Conservation (phyloP, 1,284 basidiomycete genomes). For the Papiliotrema terrestris region DNA sequence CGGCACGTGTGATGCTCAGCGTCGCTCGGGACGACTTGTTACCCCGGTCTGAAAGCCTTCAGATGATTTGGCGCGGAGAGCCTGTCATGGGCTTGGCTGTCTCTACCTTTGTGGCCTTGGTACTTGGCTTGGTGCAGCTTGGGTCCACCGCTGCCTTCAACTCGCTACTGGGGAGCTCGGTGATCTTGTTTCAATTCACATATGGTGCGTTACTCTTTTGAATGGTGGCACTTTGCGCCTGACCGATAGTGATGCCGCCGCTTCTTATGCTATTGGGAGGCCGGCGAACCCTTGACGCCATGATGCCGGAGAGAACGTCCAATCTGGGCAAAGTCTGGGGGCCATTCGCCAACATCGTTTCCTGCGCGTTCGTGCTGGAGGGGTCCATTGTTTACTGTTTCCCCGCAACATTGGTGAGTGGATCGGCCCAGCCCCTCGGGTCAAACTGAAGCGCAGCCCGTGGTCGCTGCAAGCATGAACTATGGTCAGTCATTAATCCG, state of each 20-base stretch:
- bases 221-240: background rate
- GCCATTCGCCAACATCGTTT: slow-evolving; percentile 15
- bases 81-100: slow-evolving; percentile 20
- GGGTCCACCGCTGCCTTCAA: slow-evolving; percentile 26
- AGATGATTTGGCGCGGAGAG: slow-evolving; percentile 8
- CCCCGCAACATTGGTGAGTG: slow-evolving; percentile 16
- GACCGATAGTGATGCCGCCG: slow-evolving; percentile 6
- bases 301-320: slow-evolving; percentile 11
- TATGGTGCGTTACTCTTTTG: slow-evolving; percentile 15
- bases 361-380: slow-evolving; percentile 18
- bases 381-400: slow-evolving; percentile 20
- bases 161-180: slow-evolving; percentile 21
- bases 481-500: slow-evolving; percentile 11
- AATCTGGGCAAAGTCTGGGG: slow-evolving; percentile 22
- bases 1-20: slow-evolving; percentile 16
- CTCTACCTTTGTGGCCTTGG: slow-evolving; percentile 10
- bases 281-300: slow-evolving; percentile 11
- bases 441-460: slow-evolving; percentile 11
- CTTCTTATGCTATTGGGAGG: slow-evolving; percentile 20
- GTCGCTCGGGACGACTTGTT: slow-evolving; percentile 21
- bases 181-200: slow-evolving; percentile 24
- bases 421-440: too few relatives aligned
- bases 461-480: slow-evolving; percentile 17
- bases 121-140: slow-evolving; percentile 19
- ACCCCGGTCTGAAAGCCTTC: slow-evolving; percentile 11